These are phyloP conservation scores for Monoraphidium neglectum DNA, from an alignment of 139 green algal genomes.

Conservation along the genomic window DNA sequence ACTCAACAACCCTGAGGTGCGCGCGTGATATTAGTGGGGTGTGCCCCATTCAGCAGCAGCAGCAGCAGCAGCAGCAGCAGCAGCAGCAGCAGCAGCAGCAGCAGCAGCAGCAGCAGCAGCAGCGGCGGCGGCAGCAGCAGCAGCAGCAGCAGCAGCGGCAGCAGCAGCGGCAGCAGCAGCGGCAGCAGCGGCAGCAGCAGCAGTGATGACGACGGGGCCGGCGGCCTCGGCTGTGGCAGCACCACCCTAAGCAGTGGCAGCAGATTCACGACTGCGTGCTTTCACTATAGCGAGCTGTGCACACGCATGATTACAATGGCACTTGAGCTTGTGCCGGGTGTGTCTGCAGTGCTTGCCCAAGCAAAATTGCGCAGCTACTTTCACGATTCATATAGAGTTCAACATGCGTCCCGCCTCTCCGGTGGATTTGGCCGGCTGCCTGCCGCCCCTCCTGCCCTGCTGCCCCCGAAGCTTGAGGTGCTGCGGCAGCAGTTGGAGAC, in stretches of 20 bases:
- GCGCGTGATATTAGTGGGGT: too few species aligned
- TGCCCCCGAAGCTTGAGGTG: slow-evolving; percentile 33
- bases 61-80: slow-evolving; percentile 11
- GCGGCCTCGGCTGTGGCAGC: not conserved
- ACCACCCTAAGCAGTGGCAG: not conserved
- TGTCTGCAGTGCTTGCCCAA: too few species aligned
- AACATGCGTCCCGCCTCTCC: too few species aligned
- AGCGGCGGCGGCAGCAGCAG: not conserved
- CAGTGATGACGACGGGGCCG: not conserved
- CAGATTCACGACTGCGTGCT: too few species aligned
- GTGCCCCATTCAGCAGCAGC: not conserved
- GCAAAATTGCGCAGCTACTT: too few species aligned
- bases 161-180: slow-evolving; percentile 14
- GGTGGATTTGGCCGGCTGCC: too few species aligned
- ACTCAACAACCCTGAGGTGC: slow-evolving; percentile 23
- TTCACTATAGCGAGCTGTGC: too few species aligned
- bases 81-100: slow-evolving; percentile 18
- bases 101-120: slow-evolving; percentile 6
- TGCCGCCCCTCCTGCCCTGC: not conserved
- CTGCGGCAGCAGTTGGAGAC: slow-evolving; percentile 59
- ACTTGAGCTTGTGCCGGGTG: too few species aligned
- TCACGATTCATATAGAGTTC: too few species aligned
- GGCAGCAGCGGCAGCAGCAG: slow-evolving; percentile 9
- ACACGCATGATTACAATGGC: too few species aligned
- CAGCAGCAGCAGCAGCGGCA: slow-evolving; percentile 11